Percentiles rank a stretch among this genome's conserved stretches.
phyloP scores from a whole-genome alignment of 768 basidiomycete species.

The Asterophora parasitica region DNA sequence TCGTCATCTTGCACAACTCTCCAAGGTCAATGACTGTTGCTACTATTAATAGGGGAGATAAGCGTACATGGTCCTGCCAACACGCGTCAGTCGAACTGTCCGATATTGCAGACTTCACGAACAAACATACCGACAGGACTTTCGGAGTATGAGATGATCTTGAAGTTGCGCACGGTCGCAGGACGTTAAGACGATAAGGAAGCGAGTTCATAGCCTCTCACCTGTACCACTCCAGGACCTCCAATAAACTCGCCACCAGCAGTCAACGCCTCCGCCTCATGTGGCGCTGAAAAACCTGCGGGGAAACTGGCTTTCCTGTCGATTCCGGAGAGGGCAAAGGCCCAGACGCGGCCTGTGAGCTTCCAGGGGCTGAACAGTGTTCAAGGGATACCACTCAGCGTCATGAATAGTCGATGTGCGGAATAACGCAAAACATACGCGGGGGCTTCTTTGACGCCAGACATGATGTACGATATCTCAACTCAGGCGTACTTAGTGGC shows the following conservation, averaged over 20 bases:
- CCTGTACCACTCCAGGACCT: conserved; percentile 23
- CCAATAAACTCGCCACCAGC: conserved; percentile 27
- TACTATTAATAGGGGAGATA: neutral
- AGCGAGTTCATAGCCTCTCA: conserved; percentile 1
- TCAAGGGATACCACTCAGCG: too few species aligned
- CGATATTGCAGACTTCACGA: neutral
- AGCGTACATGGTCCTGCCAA: conserved; percentile 23
- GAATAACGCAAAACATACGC: conserved; percentile 7
- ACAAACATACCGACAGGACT: conserved; percentile 26
- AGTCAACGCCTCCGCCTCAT: conserved; percentile 23
- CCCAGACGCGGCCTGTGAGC: conserved; percentile 25
- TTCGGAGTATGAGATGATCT: conserved; percentile 28
- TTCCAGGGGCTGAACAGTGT: conserved; percentile 24
- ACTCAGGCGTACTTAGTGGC: too few species aligned
- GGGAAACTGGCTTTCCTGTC: conserved; percentile 22
- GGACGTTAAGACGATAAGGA: too few species aligned
- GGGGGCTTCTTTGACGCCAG: conserved; percentile 13
- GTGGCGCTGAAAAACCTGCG: conserved; percentile 23
- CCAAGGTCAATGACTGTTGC: neutral
- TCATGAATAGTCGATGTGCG: neutral
- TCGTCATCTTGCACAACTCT: conserved; percentile 24
- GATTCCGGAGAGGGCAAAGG: conserved; percentile 20
- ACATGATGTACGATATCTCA: conserved; percentile 9
- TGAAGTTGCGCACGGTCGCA: too few species aligned
- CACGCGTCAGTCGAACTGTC: neutral